Percentiles rank a stretch among this genome's conserved stretches.
phyloP scores from a whole-genome alignment of 768 basidiomycete genomes.

The Suillus hirtellus region DNA sequence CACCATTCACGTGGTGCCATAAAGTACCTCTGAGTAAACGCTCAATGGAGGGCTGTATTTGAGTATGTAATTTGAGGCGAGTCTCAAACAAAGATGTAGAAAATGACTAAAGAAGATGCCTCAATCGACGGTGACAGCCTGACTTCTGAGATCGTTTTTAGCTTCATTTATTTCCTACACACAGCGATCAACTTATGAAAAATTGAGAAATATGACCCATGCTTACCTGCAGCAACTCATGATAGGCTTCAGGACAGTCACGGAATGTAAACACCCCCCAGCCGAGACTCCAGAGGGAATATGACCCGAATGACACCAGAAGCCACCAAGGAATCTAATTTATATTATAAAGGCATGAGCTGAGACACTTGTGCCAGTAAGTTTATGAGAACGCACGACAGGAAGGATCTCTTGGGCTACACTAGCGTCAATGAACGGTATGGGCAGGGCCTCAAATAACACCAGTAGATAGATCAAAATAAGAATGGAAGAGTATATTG shows the following conservation, averaged over 20 bases:
- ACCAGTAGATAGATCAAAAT: conserved; percentile 55
- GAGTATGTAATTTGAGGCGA: neutral
- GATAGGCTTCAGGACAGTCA: conserved; percentile 81
- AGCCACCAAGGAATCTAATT: conserved; percentile 82
- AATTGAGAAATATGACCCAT: neutral
- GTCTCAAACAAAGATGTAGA: neutral
- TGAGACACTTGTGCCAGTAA: neutral
- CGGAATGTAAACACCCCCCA: conserved; percentile 71
- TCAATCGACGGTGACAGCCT: conserved; percentile 63
- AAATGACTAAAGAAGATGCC: neutral
- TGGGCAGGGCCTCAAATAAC: conserved; percentile 52
- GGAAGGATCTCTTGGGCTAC: conserved; percentile 54
- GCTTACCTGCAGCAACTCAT: conserved; percentile 63
- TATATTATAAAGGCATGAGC: neutral
- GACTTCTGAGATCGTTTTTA: conserved; percentile 56
- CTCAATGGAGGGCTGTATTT: neutral
- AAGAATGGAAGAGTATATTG: conserved; percentile 42
- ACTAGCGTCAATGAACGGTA: conserved; percentile 53
- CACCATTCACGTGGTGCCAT: neutral
- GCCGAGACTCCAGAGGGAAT: conserved; percentile 75
- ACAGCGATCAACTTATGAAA: neutral
- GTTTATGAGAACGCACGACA: conserved; percentile 45
- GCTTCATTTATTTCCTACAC: conserved; percentile 59
- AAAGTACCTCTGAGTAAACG: neutral
- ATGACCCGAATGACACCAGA: conserved; percentile 77